Evolutionary conservation across 1,284 basidiomycete genomes (phyloP), one percentile per base, ranked within the genome.

Genomic region (Rhodotorula glutinis): DNA sequence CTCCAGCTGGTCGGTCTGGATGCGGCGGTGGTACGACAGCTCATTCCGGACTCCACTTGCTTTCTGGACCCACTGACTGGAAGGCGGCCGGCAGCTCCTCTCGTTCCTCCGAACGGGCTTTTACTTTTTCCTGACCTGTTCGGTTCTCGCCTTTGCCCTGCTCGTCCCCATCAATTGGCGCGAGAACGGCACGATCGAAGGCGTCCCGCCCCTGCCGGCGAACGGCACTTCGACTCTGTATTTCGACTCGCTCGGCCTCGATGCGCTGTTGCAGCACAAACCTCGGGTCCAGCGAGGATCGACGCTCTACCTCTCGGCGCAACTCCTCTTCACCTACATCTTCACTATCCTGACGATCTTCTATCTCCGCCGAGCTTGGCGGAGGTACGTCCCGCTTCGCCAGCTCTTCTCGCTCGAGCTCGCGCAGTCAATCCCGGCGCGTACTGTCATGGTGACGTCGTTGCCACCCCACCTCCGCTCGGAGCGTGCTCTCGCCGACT

Each of bases 61-160:
- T n/a, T n/a, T n/a, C n/a, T n/a, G n/a, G n/a, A n/a, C n/a, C n/a
- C n/a, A n/a, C n/a, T n/a, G n/a, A n/a, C n/a, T 27, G 0, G 17
- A 13, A 29, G 3, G 14, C 30, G 8, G 8, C 1, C 19, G 30
- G 21, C 65, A 94, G 91, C 83, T 98, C 7, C 85, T 98, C 46
- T 91, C 88, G 74, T 98, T 98, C 81, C 89, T 93, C 83, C 93
- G 94, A 78, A 97, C 90, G 85, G 87, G 88, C 0, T 98, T 97
- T 79, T 87, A 89, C 76, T 83, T 97, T 40, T 97, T 98, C 79
- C 79, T 87, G 38, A 74, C 79, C n/a, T 66, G 91, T 77, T 91
- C 91, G 1, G 77, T 92, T 53, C 86, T 91, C 66, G 91, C 91
- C 9, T 81, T 88, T 2, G 78, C 85, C 2, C 85, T 93, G 23